These are phyloP conservation scores for Talaromyces sp. DNA, from an alignment of 2,329 filamentous ascomycete species.

Conservation along the genomic window DNA sequence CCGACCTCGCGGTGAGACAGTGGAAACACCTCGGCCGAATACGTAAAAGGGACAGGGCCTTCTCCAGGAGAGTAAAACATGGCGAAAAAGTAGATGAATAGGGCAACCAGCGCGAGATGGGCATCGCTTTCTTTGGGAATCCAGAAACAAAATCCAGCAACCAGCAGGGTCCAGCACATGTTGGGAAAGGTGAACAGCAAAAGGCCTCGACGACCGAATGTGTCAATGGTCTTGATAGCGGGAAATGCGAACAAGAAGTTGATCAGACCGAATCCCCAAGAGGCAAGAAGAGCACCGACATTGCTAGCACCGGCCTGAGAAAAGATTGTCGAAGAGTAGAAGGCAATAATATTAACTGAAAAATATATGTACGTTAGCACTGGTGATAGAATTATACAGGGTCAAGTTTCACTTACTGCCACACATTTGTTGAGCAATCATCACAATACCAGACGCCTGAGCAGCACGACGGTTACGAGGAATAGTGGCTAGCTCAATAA, in stretches of 20 bases:
- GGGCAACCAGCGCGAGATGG: slow-evolving; percentile 49
- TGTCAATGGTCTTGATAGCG: slow-evolving; percentile 61
- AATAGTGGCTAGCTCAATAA: slow-evolving; percentile 47
- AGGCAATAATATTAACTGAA: slow-evolving; percentile 65
- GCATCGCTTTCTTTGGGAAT: slow-evolving; percentile 38
- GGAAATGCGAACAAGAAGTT: slow-evolving; percentile 62
- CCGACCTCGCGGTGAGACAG: slow-evolving; percentile 48
- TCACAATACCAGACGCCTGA: slow-evolving; percentile 69
- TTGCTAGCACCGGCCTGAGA: slow-evolving; percentile 50
- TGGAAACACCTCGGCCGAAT: slow-evolving; percentile 52
- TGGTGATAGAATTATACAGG: neutral
- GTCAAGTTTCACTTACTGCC: slow-evolving; percentile 30
- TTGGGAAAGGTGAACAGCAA: slow-evolving; percentile 62
- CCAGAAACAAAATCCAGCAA: slow-evolving; percentile 54
- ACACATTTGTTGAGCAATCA: slow-evolving; percentile 72
- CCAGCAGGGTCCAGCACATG: slow-evolving; percentile 62
- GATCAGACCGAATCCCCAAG: slow-evolving; percentile 59
- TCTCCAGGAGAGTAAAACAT: slow-evolving; percentile 61
- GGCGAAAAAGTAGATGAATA: slow-evolving; percentile 61
- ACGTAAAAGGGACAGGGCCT: slow-evolving; percentile 50
- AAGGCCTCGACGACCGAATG: slow-evolving; percentile 57
- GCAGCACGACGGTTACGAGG: slow-evolving; percentile 55
- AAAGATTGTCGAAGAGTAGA: slow-evolving; percentile 62
- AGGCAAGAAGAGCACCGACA: slow-evolving; percentile 55
- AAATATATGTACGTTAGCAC: neutral